Conservation (phyloP, 2,329 filamentous ascomycete genomes). For the Penicillium sp. region DNA sequence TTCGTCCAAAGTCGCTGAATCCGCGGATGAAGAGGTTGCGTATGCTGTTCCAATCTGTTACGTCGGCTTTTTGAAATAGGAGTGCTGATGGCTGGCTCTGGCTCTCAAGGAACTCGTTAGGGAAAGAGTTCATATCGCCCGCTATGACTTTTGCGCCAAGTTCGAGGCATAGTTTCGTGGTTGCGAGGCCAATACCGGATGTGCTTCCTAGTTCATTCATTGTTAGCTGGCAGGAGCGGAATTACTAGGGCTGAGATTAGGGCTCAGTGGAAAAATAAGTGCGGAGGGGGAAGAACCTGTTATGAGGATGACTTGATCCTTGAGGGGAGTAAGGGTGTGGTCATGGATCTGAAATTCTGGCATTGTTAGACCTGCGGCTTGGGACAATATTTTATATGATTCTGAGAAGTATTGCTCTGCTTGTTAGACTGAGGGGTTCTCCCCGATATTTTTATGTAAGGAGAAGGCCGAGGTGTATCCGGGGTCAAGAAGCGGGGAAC, state of each 20-base stretch:
- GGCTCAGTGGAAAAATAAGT: background rate
- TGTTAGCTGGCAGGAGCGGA: background rate
- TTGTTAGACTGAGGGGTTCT: background rate
- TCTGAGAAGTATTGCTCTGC: background rate
- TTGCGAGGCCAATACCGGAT: conserved; percentile 65
- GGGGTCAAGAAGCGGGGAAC: conserved; percentile 11
- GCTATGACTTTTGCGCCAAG: conserved; percentile 61
- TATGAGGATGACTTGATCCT: conserved; percentile 58
- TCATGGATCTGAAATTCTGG: conserved; percentile 16
- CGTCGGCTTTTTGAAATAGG: conserved; percentile 54
- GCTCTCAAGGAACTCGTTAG: conserved; percentile 12
- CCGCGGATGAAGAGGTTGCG: conserved; percentile 58
- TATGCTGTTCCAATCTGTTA: conserved; percentile 57
- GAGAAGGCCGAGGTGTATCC: conserved; percentile 5
- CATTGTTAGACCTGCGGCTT: conserved; percentile 8
- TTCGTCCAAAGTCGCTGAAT: conserved; percentile 46
- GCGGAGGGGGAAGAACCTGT: conserved; percentile 45
- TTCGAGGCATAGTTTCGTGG: conserved; percentile 56
- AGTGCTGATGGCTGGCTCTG: conserved; percentile 33
- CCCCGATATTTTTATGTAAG: background rate
- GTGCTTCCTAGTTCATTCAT: conserved; percentile 52
- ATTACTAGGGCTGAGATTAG: background rate
- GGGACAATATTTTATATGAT: background rate
- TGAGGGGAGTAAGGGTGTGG: conserved; percentile 35
- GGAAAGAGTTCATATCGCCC: conserved; percentile 55